These are phyloP conservation scores for Xylaria bambusicola DNA, from an alignment of 495 filamentous ascomycete genomes.

Conservation along the genomic window DNA sequence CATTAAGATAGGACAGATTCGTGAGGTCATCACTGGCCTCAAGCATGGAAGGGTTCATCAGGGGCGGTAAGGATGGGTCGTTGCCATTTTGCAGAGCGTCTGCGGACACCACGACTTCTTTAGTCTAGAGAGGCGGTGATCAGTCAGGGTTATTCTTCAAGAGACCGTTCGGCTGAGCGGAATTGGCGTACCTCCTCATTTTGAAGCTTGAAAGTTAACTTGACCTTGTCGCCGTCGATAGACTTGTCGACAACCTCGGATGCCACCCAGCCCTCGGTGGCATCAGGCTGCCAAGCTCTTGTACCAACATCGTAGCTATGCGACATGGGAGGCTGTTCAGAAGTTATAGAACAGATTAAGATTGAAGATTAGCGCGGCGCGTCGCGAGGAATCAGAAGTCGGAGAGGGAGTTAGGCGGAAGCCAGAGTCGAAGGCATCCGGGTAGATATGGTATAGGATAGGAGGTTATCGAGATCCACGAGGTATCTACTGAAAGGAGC, in stretches of 20 bases:
- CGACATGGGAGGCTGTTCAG: conserved; percentile 65
- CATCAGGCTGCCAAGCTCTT: conserved; percentile 96
- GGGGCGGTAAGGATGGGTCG: conserved; percentile 78
- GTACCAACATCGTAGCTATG: conserved; percentile 97
- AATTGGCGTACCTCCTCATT: conserved; percentile 82
- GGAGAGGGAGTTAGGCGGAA: conserved; percentile 23
- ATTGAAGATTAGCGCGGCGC: conserved; percentile 21
- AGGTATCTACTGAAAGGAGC: conserved; percentile 19
- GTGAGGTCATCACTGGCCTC: conserved; percentile 99
- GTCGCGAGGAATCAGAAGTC: conserved; percentile 23
- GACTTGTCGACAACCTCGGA: conserved; percentile 91
- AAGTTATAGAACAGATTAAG: conserved; percentile 13
- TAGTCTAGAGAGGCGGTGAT: conserved; percentile 55
- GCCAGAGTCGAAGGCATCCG: conserved; percentile 34
- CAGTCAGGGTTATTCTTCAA: background rate
- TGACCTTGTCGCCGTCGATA: conserved; percentile 81
- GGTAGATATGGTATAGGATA: conserved; percentile 23
- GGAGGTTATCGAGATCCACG: conserved; percentile 10
- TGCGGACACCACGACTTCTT: conserved; percentile 76
- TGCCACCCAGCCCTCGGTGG: conserved; percentile 92
- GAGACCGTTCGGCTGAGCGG: conserved; percentile 23
- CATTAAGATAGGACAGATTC: conserved; percentile 96
- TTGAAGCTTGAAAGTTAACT: conserved; percentile 79
- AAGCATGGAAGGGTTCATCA: conserved; percentile 98
- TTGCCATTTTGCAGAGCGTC: conserved; percentile 68